These are phyloP conservation scores for Emergomyces pasteurianus DNA, from an alignment of 2,329 filamentous ascomycete species.

Conservation along the genomic window DNA sequence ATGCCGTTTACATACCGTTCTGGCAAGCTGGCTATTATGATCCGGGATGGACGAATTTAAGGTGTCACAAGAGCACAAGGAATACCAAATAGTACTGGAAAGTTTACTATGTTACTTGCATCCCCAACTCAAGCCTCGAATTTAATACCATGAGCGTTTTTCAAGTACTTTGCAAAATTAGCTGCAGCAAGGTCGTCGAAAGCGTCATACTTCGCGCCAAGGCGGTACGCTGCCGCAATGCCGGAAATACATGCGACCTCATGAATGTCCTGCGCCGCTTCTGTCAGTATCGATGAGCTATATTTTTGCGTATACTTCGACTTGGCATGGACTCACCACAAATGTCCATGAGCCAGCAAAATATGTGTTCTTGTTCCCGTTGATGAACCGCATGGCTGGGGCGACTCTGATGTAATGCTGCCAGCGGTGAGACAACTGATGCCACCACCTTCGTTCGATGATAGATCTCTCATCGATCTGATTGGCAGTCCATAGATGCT, in stretches of 20 bases:
- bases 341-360: constrained; percentile 60
- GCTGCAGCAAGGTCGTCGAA: constrained; percentile 23
- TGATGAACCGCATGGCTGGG: constrained; percentile 60
- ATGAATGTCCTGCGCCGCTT: constrained; percentile 36
- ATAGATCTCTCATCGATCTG: constrained; percentile 46
- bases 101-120: neutral
- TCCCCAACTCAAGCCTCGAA: neutral
- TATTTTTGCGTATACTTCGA: neutral
- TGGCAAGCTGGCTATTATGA: neutral
- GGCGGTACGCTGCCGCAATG: constrained; percentile 56
- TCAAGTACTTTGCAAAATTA: constrained; percentile 23
- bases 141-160: constrained; percentile 6
- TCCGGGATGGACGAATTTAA: neutral
- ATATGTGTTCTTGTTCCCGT: constrained; percentile 50
- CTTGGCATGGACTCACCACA: constrained; percentile 38
- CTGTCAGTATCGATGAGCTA: neutral
- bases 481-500: constrained; percentile 46
- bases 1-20: neutral
- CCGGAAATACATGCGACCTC: constrained; percentile 60
- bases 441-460: constrained; percentile 50
- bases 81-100: neutral
- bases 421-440: constrained; percentile 49
- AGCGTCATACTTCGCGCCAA: constrained; percentile 50
- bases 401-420: constrained; percentile 52
- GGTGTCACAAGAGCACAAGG: neutral